A percentile compares a stretch with the other conserved stretches of the same genome.
Evolutionary conservation across 140 eudicot genomes (phyloP).

Genomic region (Ambrosia hybrid): DNA sequence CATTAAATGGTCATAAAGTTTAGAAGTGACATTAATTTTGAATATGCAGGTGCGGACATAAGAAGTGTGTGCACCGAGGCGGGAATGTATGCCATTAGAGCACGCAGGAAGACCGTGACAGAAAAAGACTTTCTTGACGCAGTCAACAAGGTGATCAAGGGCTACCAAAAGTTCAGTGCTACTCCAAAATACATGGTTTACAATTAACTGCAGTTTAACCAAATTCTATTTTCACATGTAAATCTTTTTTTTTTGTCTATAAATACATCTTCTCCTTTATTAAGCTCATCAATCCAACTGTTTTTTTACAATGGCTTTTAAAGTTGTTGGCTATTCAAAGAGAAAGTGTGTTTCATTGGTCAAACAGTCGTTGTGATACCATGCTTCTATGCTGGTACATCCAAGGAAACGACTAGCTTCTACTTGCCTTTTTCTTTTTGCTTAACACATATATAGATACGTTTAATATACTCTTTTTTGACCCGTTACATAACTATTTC

Average conservation of each 20-base stretch:
- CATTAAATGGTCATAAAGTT: not conserved
- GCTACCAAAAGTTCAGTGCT: conserved; percentile 94
- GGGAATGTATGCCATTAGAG: conserved; percentile 93
- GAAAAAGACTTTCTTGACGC: conserved; percentile 94
- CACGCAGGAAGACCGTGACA: conserved; percentile 90
- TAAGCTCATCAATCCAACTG: not conserved
- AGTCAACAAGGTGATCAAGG: conserved; percentile 92
- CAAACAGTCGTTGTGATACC: conserved; percentile 83
- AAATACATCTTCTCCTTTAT: conserved; percentile 5
- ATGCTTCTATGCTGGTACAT: conserved; percentile 83
- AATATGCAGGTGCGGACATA: conserved; percentile 81
- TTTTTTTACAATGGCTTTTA: conserved; percentile 28
- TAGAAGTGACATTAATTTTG: not conserved
- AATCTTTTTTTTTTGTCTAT: conserved; percentile 1
- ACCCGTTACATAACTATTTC: not conserved
- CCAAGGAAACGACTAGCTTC: not conserved
- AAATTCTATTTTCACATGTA: not conserved
- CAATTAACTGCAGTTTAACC: conserved; percentile 23
- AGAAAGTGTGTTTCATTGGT: conserved; percentile 66
- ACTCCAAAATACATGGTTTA: conserved; percentile 95
- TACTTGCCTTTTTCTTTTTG: not conserved
- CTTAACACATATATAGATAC: not conserved
- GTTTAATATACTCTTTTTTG: not conserved
- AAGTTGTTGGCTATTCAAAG: conserved; percentile 22
- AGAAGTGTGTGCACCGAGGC: conserved; percentile 99